These are phyloP conservation scores for Collariella sp. DNA, from an alignment of 495 filamentous ascomycete species.

Conservation along the genomic window DNA sequence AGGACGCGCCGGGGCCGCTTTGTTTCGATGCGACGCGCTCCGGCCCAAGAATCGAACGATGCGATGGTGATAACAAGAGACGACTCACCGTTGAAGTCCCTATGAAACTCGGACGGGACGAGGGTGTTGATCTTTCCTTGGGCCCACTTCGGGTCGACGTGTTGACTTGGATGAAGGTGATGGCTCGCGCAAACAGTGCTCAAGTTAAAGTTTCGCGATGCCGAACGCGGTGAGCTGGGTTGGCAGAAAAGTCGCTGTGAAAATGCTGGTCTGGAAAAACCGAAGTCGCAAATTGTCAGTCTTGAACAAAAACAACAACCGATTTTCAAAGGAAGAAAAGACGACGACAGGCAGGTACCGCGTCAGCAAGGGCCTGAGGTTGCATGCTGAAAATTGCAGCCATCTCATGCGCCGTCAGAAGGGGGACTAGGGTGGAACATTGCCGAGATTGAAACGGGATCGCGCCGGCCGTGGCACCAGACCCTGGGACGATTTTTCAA, in stretches of 20 bases:
- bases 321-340: slow-evolving; percentile 11
- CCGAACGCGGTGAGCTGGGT: not conserved
- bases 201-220: too few relatives aligned
- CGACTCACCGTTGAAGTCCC: not conserved
- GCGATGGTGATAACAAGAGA: not conserved
- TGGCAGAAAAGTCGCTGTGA: not conserved
- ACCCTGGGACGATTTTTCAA: slow-evolving; percentile 23
- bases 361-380: slow-evolving; percentile 4
- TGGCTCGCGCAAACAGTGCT: not conserved
- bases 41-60: not conserved
- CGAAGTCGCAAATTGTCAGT: not conserved
- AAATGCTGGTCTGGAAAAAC: too few relatives aligned
- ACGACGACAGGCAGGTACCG: not conserved
- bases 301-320: too few relatives aligned
- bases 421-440: slow-evolving; percentile 34
- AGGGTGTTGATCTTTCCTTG: not conserved
- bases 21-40: slow-evolving; percentile 3
- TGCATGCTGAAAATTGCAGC: slow-evolving; percentile 23
- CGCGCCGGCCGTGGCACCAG: slow-evolving; percentile 19
- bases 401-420: slow-evolving; percentile 28
- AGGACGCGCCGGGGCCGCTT: not conserved
- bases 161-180: not conserved
- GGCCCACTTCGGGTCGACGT: not conserved
- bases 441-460: slow-evolving; percentile 37
- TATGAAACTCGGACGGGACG: not conserved